Evolutionary conservation across 192 early-diverging fungal genomes (phyloP), one percentile per base, ranked within the genome.

Genomic region (Coemansia sp.): DNA sequence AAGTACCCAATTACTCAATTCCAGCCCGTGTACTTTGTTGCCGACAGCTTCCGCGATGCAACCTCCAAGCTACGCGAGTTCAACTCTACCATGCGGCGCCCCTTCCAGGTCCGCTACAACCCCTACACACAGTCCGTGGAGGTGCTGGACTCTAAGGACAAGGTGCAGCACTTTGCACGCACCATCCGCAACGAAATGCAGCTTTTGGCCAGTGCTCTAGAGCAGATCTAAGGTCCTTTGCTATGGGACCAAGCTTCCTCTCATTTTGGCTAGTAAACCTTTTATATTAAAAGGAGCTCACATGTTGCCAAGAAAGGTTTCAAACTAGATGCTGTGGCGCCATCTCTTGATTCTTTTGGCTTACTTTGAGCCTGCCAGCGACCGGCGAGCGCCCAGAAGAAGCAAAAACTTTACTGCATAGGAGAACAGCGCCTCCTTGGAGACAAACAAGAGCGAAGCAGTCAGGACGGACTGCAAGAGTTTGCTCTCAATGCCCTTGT

Each of bases 381-480:
- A 53, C 53, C 56, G 59, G 67, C 75, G 75, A 0, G 68, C 75
- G 5, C 69, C 69, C 19, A 78, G 29, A 19, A 78, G 13, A 9
- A 71, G 43, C 31, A 78, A 48, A 1, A 82, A 51, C 66, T 78
- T 80, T 40, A 88, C 78, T 19, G 85, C 81, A 43, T 85, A 88
- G 37, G 85, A 66, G 61, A 88, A 90, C 34, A 92, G 68, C 2
- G 76, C 78, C 60, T 92, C 89, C 79, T 93, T 92, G 33, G 81
- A 90, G 82, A 94, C 93, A 81, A 99, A 99, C 72, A 95, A 82
- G 77, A 98, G 91, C 17, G 97, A 94, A 19, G 92, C 87, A 1
- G 95, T 91, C 50, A 99, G 80, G 26, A 99, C 93, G 22, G 85
- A 88, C 73, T 99, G 97, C 8, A 99, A 57, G 54, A 99, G 83